Conservation (phyloP, 345 rosid genomes). For the Syzygium aqueum region DNA sequence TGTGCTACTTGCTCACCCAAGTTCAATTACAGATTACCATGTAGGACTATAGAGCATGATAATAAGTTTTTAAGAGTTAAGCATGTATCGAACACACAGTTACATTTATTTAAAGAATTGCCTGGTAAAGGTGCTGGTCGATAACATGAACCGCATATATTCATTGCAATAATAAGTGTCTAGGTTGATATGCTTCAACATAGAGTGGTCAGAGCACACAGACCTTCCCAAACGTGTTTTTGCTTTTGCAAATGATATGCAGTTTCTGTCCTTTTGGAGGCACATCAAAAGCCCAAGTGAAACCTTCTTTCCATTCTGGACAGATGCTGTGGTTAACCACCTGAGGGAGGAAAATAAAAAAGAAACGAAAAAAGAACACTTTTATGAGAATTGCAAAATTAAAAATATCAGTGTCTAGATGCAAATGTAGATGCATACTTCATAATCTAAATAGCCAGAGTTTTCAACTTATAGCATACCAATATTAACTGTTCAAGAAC, state of each 20-base stretch:
- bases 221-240: slow-evolving; percentile 86
- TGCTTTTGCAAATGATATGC: slow-evolving; percentile 88
- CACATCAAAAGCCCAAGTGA: slow-evolving; percentile 86
- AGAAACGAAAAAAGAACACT: not conserved
- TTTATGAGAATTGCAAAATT: not conserved
- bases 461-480: not conserved
- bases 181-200: not conserved
- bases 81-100: not conserved
- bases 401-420: not conserved
- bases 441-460: not conserved
- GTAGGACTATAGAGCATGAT: not conserved
- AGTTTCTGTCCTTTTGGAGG: slow-evolving; percentile 95
- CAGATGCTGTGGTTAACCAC: slow-evolving; percentile 56
- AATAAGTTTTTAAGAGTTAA: not conserved
- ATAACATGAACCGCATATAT: not conserved
- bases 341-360: slow-evolving; percentile 15
- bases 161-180: not conserved
- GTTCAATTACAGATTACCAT: not conserved
- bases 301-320: slow-evolving; percentile 90
- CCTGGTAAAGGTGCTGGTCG: not conserved
- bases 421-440: not conserved
- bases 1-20: not conserved
- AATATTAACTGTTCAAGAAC: not conserved
- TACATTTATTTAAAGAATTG: not conserved
- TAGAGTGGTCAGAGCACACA: not conserved